Conservation (phyloP, 163 green algal species). For the Prototheca wickerhamii region DNA sequence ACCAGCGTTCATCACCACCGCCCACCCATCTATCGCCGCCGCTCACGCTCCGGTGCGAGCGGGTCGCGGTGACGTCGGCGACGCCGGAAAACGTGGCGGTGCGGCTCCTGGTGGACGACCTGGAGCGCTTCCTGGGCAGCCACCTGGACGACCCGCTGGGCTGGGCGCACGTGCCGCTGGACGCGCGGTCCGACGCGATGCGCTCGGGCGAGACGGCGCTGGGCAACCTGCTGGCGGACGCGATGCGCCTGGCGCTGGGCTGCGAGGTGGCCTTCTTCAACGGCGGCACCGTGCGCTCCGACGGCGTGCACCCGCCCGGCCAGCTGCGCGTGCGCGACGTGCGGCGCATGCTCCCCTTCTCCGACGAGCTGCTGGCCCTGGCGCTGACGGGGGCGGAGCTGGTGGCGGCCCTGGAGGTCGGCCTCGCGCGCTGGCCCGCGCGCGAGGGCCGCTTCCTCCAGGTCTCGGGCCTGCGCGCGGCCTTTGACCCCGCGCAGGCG, state of each 20-base stretch:
- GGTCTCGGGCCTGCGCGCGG: conserved; percentile 54
- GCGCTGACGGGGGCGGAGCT: conserved; percentile 44
- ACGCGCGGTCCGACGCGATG: conserved; percentile 57
- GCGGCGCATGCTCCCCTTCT: conserved; percentile 59
- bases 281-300: conserved; percentile 52
- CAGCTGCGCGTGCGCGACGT: conserved; percentile 48
- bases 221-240: conserved; percentile 58
- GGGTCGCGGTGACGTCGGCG: conserved; percentile 25
- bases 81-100: conserved; percentile 33
- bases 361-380: conserved; percentile 55
- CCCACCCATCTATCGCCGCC: no score
- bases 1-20: no score
- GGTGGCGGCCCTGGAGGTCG: conserved; percentile 55
- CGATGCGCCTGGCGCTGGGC: conserved; percentile 24
- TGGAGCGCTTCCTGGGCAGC: not conserved
- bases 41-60: conserved; percentile 24
- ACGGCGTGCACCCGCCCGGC: conserved; percentile 32
- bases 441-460: conserved; percentile 68
- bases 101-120: not conserved
- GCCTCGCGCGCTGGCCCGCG: conserved; percentile 47
- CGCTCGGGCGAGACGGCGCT: conserved; percentile 55
- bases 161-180: conserved; percentile 35
- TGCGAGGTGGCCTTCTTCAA: conserved; percentile 56
- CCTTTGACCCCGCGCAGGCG: conserved; percentile 44
- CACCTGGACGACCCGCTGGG: conserved; percentile 53